Evolutionary conservation across 2,329 filamentous ascomycete species (phyloP), one percentile per base, ranked within the genome.

Genomic region (Malbranchea zuffiana): DNA sequence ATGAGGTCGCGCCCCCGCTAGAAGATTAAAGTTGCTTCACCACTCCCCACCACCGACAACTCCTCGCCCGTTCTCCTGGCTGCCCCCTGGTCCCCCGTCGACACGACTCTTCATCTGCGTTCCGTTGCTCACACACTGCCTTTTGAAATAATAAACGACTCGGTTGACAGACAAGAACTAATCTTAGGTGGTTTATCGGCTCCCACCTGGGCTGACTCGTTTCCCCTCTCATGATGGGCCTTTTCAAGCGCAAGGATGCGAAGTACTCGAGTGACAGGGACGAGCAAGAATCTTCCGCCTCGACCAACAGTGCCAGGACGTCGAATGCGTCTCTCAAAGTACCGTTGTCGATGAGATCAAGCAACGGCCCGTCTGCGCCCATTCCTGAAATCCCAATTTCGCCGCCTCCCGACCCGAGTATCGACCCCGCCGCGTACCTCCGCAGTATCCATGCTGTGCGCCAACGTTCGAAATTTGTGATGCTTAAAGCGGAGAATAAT

Each of bases 341-440:
- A 7, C 67, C 69, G 37, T 59, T 50, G 29, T 57, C 62, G 41
- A 61, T 59, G 38, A 66, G 60, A 44, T 52, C 50, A 43, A 64
- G 61, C 23, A 47, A 63, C 41, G 60, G 68, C 46, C 57, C 62
- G 33, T 65, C 66, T 21, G 60, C 59, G 8, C 59, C 67, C 41
- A 72, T 87, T 47, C 77, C 80, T 49, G 82, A 86, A 59, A 71
- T 92, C 51, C 75, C 85, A 46, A 73, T 96, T 32, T 83, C 88
- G 33, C 80, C 77, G 52, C 78, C 86, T 11, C 87, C 88, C 18
- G 87, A 96, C 61, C 87, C 88, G 51, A 72, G 80, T 44, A 69
- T 88, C 49, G 85, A 96, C 57, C 87, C 88, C 13, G 84, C 82
- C 16, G 87, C 79, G 43, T 96, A 96, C 61, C 73, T 98, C 52